phyloP scores from a whole-genome alignment of 371 early-diverging fungal genomes.

The Rhizopus sp. region DNA sequence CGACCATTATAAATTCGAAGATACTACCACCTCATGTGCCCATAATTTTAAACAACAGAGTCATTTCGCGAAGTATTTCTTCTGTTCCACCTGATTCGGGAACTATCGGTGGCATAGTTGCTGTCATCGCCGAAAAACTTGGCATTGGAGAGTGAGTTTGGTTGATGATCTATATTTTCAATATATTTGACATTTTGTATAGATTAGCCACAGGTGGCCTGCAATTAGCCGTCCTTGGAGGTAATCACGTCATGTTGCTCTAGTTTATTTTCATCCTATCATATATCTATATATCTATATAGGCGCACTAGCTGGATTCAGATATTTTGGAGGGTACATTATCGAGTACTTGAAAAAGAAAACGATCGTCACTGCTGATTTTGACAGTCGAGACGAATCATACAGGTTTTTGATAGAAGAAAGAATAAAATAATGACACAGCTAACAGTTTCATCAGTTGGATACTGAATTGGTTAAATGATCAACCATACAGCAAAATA shows the following conservation, averaged over 20 bases:
- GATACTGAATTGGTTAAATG: conserved; percentile 64
- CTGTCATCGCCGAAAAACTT: conserved; percentile 47
- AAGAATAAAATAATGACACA: conserved; percentile 10
- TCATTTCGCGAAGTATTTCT: conserved; percentile 11
- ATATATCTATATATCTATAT: not conserved
- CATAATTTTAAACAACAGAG: not conserved
- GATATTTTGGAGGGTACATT: conserved; percentile 50
- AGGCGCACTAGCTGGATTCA: conserved; percentile 42
- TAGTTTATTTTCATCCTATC: not conserved
- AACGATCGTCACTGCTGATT: conserved; percentile 59
- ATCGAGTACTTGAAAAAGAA: conserved; percentile 56
- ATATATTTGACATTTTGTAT: not conserved
- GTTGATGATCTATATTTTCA: not conserved
- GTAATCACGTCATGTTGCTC: conserved; percentile 13
- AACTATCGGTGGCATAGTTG: conserved; percentile 48
- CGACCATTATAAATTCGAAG: not conserved
- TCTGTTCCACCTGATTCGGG: conserved; percentile 35
- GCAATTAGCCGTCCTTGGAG: conserved; percentile 44
- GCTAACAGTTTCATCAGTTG: conserved; percentile 18
- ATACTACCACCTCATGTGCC: not conserved
- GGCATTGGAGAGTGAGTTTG: conserved; percentile 54
- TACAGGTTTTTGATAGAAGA: conserved; percentile 39
- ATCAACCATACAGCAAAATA: conserved; percentile 56
- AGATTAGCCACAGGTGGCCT: conserved; percentile 62
- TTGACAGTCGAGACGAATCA: conserved; percentile 66